phyloP scores from a whole-genome alignment of 1,139 yeast species.

The Kodamaea derodonti region DNA sequence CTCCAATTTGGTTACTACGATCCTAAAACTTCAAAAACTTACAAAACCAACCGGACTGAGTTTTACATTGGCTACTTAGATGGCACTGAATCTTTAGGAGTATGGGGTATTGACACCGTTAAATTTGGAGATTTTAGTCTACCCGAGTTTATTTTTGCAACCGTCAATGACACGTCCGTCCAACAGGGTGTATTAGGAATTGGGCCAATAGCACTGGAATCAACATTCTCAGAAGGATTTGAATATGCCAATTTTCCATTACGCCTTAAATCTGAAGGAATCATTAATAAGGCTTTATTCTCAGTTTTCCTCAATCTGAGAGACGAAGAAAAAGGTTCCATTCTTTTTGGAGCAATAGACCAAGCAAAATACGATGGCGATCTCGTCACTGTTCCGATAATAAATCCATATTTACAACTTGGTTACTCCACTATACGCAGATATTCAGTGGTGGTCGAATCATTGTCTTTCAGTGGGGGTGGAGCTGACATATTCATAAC shows the following conservation, averaged over 20 bases:
- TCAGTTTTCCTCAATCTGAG: constrained; percentile 16
- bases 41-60: not conserved
- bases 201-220: constrained; percentile 12
- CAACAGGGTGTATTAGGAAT: constrained; percentile 17
- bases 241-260: constrained; percentile 19
- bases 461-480: constrained; percentile 1
- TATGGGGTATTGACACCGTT: not conserved
- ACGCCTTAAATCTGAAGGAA: constrained; percentile 18
- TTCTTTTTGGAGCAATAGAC: constrained; percentile 20
- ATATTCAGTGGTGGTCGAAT: constrained; percentile 1
- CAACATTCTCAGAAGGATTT: not conserved
- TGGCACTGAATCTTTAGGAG: not conserved
- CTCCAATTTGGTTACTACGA: not conserved
- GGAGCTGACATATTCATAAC: not conserved
- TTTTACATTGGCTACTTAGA: not conserved
- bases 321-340: constrained; percentile 11
- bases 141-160: constrained; percentile 13
- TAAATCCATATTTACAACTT: not conserved
- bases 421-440: not conserved
- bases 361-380: constrained; percentile 16
- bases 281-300: constrained; percentile 15
- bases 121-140: constrained; percentile 17
- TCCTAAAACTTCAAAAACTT: not conserved
- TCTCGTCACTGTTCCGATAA: constrained; percentile 9
- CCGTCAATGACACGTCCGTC: not conserved